Percentiles rank a stretch among this genome's conserved stretches.
Conservation (phyloP, 306 rosid genomes). For the Cucurbita pepo region DNA sequence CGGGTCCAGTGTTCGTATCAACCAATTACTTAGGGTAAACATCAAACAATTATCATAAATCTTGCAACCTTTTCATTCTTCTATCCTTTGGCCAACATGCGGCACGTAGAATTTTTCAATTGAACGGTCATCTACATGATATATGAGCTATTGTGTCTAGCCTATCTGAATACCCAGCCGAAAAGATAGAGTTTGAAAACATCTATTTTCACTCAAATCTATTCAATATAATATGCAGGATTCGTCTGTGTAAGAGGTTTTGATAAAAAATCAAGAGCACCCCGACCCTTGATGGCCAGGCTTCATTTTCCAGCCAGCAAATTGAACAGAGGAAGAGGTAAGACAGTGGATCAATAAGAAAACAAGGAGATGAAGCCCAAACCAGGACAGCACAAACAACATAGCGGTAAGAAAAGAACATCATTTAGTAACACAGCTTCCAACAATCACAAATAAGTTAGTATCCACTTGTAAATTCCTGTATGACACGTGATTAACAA, state of each 20-base stretch:
- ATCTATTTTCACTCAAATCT: neutral
- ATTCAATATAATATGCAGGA: neutral
- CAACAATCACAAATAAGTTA: constrained; percentile 1
- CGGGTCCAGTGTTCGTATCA: neutral
- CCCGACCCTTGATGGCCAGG: constrained; percentile 16
- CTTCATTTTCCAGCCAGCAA: constrained; percentile 17
- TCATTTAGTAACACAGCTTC: constrained; percentile 2
- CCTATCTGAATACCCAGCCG: too few species aligned
- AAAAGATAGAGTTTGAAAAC: too few species aligned
- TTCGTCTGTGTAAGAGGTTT: constrained; percentile 11
- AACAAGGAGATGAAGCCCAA: neutral
- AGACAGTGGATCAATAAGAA: neutral
- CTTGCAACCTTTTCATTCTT: neutral
- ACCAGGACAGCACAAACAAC: neutral
- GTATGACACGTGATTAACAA: neutral
- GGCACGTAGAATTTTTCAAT: too few species aligned
- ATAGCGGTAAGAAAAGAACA: constrained; percentile 3
- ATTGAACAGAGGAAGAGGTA: constrained; percentile 8
- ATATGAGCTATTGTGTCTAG: too few species aligned
- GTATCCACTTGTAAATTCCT: constrained; percentile 1
- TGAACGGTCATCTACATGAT: too few species aligned
- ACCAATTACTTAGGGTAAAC: neutral
- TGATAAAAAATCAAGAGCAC: constrained; percentile 13
- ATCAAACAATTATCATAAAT: neutral
- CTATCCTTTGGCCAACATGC: too few species aligned